Evolutionary conservation across 345 rosid genomes (phyloP), one percentile per base, ranked within the genome.

Genomic region (Mercurialis annua): DNA sequence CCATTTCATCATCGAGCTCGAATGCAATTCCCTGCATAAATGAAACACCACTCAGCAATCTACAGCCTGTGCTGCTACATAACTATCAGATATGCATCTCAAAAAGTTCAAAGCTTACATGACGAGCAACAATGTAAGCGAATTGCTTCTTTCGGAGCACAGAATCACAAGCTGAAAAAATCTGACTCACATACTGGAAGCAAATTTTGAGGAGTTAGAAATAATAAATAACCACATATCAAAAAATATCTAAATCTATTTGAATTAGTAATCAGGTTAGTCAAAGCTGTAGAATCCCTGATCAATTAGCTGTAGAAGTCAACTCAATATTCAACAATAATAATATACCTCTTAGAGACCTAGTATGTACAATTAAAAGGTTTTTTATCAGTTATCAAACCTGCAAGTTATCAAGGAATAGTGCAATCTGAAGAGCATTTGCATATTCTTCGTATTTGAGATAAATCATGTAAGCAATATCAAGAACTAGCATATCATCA

Each of bases 51-150:
- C 7, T 60, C 54, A 67, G 62, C 20, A 63, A 53, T 23, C 64
- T 47, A 60, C 48, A 63, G 51, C 10, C 10, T 33, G 52, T 29
- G 34, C 56, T 46, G 31, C 55, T 17, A 7, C 5, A 26, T 14
- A 55, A 74, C 20, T 5, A 55, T 0, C 20, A 6, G 40, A 42
- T 34, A 64, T 54, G 47, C 15, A 43, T 7, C 36, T 5, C 17
- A 12, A 60, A 23, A 47, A 69, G 26, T 14, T 20, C 6, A 51
- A 64, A 40, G 84, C 97, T 84, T 80, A 91, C 99, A 79, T 91
- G 98, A 40, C 98, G 88, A 58, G 92, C 88, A 74, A 94, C 77
- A 64, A 94, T 90, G 77, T 89, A 95, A 71, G 90, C 86, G 67
- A 95, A 90, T 71, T 95, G 97, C 83, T 85, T 95, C 90, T 84